Percentiles rank a stretch among this genome's conserved stretches.
Evolutionary conservation across 768 basidiomycete genomes (phyloP).

Genomic region (Porpolomopsis calyptriformis): DNA sequence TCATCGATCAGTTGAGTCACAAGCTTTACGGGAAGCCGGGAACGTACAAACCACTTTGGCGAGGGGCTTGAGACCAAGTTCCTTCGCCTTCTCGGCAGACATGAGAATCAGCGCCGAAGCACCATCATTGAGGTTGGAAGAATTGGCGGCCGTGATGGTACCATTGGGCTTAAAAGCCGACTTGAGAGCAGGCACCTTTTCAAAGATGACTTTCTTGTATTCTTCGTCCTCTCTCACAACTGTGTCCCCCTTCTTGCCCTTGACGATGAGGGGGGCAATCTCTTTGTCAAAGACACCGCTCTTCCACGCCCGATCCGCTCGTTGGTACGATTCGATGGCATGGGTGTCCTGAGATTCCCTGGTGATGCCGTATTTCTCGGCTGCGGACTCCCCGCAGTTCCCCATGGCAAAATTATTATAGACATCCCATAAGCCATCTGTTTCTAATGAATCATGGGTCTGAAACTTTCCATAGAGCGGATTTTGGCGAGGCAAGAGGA

Average conservation of each 20-base stretch:
- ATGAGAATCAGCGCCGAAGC: slow-evolving; percentile 92
- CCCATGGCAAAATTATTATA: slow-evolving; percentile 99
- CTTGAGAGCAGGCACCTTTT: slow-evolving; percentile 81
- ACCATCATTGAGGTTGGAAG: slow-evolving; percentile 90
- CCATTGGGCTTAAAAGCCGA: slow-evolving; percentile 88
- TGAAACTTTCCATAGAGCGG: slow-evolving; percentile 85
- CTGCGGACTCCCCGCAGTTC: slow-evolving; percentile 84
- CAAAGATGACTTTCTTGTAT: slow-evolving; percentile 92
- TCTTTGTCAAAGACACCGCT: slow-evolving; percentile 77
- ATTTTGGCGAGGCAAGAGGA: slow-evolving; percentile 72
- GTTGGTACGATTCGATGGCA: slow-evolving; percentile 91
- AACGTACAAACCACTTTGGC: slow-evolving; percentile 87
- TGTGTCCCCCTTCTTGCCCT: slow-evolving; percentile 88
- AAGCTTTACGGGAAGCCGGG: neutral
- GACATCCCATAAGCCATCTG: slow-evolving; percentile 92
- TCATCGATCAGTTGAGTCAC: slow-evolving; percentile 6
- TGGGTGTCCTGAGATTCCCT: slow-evolving; percentile 85
- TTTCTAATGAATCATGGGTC: slow-evolving; percentile 77
- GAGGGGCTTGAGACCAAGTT: slow-evolving; percentile 84
- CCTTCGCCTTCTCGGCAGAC: slow-evolving; percentile 86
- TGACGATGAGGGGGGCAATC: slow-evolving; percentile 82
- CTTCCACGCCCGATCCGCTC: slow-evolving; percentile 86
- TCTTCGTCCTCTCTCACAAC: slow-evolving; percentile 93
- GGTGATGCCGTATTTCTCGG: slow-evolving; percentile 70
- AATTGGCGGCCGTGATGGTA: slow-evolving; percentile 92